Conservation (phyloP, 305 asterid species). For the Solanum hybrid region DNA sequence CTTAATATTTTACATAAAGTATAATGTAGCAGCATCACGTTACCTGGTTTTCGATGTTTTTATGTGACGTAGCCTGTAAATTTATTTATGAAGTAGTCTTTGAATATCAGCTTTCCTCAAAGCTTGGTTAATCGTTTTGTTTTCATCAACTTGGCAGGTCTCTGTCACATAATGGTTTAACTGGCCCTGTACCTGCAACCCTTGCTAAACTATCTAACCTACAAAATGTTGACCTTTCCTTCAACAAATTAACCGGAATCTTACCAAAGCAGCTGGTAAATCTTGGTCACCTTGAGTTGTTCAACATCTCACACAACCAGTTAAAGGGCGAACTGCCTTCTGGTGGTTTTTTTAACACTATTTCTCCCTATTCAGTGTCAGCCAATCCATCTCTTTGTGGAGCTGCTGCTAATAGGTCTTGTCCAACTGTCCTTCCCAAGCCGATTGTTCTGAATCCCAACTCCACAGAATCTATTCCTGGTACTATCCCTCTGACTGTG, state of each 20-base stretch:
- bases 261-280: conserved; percentile 70
- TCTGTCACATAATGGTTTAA: conserved; percentile 51
- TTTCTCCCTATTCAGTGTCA: conserved; percentile 58
- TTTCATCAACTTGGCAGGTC: conserved; percentile 38
- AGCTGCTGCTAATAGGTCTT: conserved; percentile 44
- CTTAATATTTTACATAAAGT: not conserved
- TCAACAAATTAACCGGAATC: conserved; percentile 59
- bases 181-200: conserved; percentile 52
- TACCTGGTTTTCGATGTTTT: not conserved
- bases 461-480: conserved; percentile 47
- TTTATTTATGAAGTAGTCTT: not conserved
- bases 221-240: conserved; percentile 54
- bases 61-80: not conserved
- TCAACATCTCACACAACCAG: conserved; percentile 81
- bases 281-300: conserved; percentile 49
- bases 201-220: conserved; percentile 54
- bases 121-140: not conserved
- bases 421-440: conserved; percentile 68
- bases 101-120: not conserved
- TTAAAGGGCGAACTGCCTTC: conserved; percentile 77
- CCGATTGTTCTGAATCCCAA: conserved; percentile 85
- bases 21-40: not conserved
- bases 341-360: conserved; percentile 76
- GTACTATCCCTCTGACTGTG: conserved; percentile 34
- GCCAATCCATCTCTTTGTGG: conserved; percentile 84